Base-by-base conservation (phyloP, 768 basidiomycete genomes). In the Tephrocybe sp. region DNA sequence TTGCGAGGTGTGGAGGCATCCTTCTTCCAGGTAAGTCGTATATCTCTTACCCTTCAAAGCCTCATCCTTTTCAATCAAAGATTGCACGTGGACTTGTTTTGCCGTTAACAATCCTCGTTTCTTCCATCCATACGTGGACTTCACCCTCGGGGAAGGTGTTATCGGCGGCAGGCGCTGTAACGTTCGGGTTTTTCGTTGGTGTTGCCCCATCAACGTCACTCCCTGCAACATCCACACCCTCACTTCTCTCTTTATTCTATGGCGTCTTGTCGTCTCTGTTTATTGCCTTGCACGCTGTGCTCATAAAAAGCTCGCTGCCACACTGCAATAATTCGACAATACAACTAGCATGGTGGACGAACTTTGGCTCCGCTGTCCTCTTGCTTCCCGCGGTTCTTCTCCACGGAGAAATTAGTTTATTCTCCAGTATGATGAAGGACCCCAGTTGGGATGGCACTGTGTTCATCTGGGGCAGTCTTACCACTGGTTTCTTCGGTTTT, bases 71-170 rank as follows among this genome's bases (percentile, higher is more conserved):
- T 15, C 37, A 15, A n/a, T 47, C 27, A 24, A 41, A 92, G 85
- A 90, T 95, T 59, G 92, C 91, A 1, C 73, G 91, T 56, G 91
- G 92, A 0, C 77, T 95, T 30, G 85, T 90, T 3, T 75, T 95
- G 4, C 92, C 92, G 0, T 74, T 90, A 40, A 95, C 92, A 1
- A 89, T 93, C 47, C 53, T 80, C 21, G 81, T 92, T 35, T 87
- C 88, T 2, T 84, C 83, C 31, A 36, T 81, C 16, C 68, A 82
- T 52, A 82, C 83, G 2, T 75, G 72, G 18, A 70, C 79, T 5
- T 61, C 68, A 0, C 87, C 89, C 0, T 73, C 84, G 5, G 16
- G 52, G 7, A 70, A 76, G 21, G 82, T 89, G 11, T 63, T 91
- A 15, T 34, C 68, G 4, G 84, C 87, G 9, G 85, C 87, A 9